Evolutionary conservation across 2,329 filamentous ascomycete species (phyloP).

Genomic region (Xylariaceae sp.): DNA sequence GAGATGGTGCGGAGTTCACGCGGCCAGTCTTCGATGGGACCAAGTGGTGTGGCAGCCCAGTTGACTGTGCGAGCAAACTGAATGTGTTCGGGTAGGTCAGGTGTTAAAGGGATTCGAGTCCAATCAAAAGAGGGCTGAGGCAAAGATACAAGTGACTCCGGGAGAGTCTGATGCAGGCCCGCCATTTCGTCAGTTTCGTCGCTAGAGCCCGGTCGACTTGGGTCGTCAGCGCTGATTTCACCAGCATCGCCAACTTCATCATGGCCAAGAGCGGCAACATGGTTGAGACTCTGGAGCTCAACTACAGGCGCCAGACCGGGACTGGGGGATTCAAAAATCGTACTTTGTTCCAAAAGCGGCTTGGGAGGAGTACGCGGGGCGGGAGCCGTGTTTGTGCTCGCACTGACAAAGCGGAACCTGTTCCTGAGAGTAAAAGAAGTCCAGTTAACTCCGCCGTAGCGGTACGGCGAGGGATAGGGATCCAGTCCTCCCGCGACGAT

Average conservation of each 20-base stretch:
- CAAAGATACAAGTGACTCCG: constrained; percentile 19
- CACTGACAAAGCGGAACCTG: constrained; percentile 64
- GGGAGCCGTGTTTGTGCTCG: constrained; percentile 38
- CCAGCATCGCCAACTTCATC: constrained; percentile 31
- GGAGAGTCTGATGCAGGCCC: constrained; percentile 19
- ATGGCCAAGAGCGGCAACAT: constrained; percentile 28
- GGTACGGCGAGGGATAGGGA: constrained; percentile 48
- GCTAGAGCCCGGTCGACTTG: constrained; percentile 14
- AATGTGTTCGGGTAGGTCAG: constrained; percentile 64
- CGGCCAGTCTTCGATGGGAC: constrained; percentile 69
- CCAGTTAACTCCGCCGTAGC: constrained; percentile 64
- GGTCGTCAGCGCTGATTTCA: constrained; percentile 21
- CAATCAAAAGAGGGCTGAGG: constrained; percentile 67
- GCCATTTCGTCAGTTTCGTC: constrained; percentile 25
- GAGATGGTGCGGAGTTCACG: constrained; percentile 70
- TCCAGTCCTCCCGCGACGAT: constrained; percentile 49
- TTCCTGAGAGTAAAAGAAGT: constrained; percentile 63
- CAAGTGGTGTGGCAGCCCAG: constrained; percentile 68
- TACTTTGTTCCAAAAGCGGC: constrained; percentile 35
- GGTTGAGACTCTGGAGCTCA: constrained; percentile 33
- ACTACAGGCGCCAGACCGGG: constrained; percentile 35
- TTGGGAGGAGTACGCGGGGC: constrained; percentile 38
- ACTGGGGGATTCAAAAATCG: constrained; percentile 34
- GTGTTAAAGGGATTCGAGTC: constrained; percentile 63
- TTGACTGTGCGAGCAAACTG: constrained; percentile 65